Percentiles rank a stretch among this genome's conserved stretches.
These are phyloP conservation scores for Solanum microdontum DNA, from an alignment of 257 asterid species.

Conservation along the genomic window DNA sequence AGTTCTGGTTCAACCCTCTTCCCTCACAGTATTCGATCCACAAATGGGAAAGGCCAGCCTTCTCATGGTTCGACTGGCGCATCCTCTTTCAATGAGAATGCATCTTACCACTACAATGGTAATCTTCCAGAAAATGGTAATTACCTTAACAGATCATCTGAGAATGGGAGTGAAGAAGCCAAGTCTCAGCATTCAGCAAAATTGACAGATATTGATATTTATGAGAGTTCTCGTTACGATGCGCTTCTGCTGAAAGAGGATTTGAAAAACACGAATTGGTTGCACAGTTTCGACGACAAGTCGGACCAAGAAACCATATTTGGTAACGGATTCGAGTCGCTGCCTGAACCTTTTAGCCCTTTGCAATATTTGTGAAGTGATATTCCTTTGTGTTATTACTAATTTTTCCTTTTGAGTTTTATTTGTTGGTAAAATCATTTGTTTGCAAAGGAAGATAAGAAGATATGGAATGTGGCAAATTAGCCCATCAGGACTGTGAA, in stretches of 20 bases:
- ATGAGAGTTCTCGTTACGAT: constrained; percentile 91
- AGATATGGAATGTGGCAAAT: not conserved
- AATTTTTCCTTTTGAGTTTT: not conserved
- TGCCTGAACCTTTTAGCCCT: constrained; percentile 87
- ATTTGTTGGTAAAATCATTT: not conserved
- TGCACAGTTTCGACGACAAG: constrained; percentile 36
- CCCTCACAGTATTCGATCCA: constrained; percentile 91
- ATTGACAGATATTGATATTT: constrained; percentile 45
- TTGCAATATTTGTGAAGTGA: constrained; percentile 26
- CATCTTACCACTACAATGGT: constrained; percentile 18
- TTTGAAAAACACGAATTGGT: constrained; percentile 75
- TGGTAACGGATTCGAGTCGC: constrained; percentile 74
- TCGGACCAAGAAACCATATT: constrained; percentile 69
- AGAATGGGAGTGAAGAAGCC: constrained; percentile 53
- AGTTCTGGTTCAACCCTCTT: constrained; percentile 69
- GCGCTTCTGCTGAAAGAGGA: constrained; percentile 62
- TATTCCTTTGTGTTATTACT: constrained; percentile 3
- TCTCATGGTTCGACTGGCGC: constrained; percentile 12
- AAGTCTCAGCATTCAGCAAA: constrained; percentile 44
- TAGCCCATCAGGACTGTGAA: not conserved
- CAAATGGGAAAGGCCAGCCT: constrained; percentile 42
- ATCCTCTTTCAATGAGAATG: constrained; percentile 35
- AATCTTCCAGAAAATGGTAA: constrained; percentile 37
- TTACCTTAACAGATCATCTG: constrained; percentile 31
- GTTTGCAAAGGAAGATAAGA: constrained; percentile 1